Conservation (phyloP, 768 basidiomycete genomes). For the Fistulinella prunicolor region DNA sequence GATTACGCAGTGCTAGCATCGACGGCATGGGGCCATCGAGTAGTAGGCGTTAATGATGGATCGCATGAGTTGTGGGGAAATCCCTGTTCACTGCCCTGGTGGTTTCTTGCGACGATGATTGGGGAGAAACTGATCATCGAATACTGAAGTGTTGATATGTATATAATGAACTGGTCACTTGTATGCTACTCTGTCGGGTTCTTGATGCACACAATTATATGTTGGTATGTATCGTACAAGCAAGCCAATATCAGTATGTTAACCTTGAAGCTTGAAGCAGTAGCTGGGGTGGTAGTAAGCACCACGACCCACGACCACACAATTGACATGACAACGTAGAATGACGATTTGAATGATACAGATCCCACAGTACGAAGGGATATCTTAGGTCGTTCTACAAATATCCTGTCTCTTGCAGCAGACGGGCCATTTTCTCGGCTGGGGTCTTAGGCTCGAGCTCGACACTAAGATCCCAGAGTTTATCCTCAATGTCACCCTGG, state of each 20-base stretch:
- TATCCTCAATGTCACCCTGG: constrained; percentile 64
- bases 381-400: constrained; percentile 37
- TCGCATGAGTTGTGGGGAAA: too few species aligned
- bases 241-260: too few species aligned
- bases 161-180: neutral
- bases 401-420: constrained; percentile 87
- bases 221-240: too few species aligned
- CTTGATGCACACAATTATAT: neutral
- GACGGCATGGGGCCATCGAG: neutral
- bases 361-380: neutral
- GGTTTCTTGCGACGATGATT: too few species aligned
- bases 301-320: too few species aligned
- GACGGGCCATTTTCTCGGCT: constrained; percentile 69
- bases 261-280: too few species aligned
- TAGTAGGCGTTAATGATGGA: neutral
- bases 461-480: constrained; percentile 82
- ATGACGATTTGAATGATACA: constrained; percentile 3
- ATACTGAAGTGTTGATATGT: too few species aligned
- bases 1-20: neutral
- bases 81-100: too few species aligned
- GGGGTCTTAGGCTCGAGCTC: constrained; percentile 93
- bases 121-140: too few species aligned
- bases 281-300: too few species aligned
- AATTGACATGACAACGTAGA: too few species aligned
- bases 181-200: neutral